Percentiles rank a stretch among this genome's conserved stretches.
Evolutionary conservation across 106 monocot species (phyloP).

Genomic region (Platanthera zijinensis): DNA sequence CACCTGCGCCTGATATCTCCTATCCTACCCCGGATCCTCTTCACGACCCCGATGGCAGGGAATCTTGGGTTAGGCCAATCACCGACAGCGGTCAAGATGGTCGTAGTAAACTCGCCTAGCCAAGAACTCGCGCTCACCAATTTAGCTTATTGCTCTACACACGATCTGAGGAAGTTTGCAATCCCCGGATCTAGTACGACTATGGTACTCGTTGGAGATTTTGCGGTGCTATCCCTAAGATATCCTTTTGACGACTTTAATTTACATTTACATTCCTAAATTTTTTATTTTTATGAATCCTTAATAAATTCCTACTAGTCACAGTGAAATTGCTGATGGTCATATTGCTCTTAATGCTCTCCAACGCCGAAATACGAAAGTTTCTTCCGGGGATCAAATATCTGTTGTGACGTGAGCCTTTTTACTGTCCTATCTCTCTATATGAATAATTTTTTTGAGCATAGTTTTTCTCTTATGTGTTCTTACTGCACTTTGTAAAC

Average conservation of each 20-base stretch:
- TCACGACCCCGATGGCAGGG: too few species aligned
- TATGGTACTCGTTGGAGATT: constrained; percentile 39
- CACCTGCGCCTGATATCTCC: too few species aligned
- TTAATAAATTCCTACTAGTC: constrained; percentile 56
- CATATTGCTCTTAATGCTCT: constrained; percentile 82
- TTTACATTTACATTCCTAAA: background rate
- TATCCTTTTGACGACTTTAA: constrained; percentile 50
- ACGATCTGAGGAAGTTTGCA: constrained; percentile 44
- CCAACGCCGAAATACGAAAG: constrained; percentile 67
- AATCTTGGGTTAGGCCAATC: constrained; percentile 14
- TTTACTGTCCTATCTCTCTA: background rate
- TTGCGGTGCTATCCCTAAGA: constrained; percentile 56
- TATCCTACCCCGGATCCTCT: too few species aligned
- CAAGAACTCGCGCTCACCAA: constrained; percentile 89
- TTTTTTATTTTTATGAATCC: constrained; percentile 17
- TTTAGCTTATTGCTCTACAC: constrained; percentile 57
- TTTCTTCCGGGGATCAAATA: constrained; percentile 66
- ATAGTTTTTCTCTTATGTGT: background rate
- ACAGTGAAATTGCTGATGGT: constrained; percentile 31
- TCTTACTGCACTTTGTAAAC: constrained; percentile 1
- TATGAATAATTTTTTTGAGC: background rate
- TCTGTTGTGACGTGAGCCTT: constrained; percentile 55
- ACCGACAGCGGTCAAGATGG: constrained; percentile 24
- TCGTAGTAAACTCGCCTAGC: constrained; percentile 59
- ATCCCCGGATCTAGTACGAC: constrained; percentile 26